Conservation (phyloP, 306 rosid species). For the Vachellia collinsii region DNA sequence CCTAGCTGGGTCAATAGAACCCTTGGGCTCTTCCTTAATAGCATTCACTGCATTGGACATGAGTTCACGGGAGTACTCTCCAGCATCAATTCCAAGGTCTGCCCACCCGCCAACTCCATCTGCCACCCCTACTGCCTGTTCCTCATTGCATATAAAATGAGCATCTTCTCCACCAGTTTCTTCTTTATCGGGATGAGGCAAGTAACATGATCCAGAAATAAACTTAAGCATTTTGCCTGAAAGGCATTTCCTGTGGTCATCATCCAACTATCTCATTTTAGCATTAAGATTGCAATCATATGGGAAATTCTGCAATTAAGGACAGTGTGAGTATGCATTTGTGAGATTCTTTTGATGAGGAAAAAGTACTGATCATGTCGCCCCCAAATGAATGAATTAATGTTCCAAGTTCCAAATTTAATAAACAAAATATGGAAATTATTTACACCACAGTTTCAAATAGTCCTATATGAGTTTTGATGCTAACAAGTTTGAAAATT, state of each 20-base stretch:
- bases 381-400: background rate
- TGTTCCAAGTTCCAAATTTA: background rate
- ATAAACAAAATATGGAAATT: background rate
- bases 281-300: constrained; percentile 31
- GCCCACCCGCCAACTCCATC: constrained; percentile 99
- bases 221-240: constrained; percentile 69
- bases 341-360: background rate
- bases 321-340: constrained; percentile 1
- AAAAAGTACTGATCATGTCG: background rate
- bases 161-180: constrained; percentile 99
- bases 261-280: constrained; percentile 33
- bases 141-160: constrained; percentile 91
- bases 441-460: constrained; percentile 16
- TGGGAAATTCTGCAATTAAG: background rate
- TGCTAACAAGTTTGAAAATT: constrained; percentile 10
- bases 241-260: constrained; percentile 63
- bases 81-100: constrained; percentile 85
- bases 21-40: constrained; percentile 93
- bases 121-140: constrained; percentile 95
- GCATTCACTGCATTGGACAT: constrained; percentile 89
- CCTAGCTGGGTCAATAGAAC: constrained; percentile 90
- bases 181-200: constrained; percentile 98
- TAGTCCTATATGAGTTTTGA: background rate
- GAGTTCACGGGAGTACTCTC: constrained; percentile 88
- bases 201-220: constrained; percentile 85